Conservation (phyloP, 2,329 filamentous ascomycete genomes). For the Thielaviopsis populi region DNA sequence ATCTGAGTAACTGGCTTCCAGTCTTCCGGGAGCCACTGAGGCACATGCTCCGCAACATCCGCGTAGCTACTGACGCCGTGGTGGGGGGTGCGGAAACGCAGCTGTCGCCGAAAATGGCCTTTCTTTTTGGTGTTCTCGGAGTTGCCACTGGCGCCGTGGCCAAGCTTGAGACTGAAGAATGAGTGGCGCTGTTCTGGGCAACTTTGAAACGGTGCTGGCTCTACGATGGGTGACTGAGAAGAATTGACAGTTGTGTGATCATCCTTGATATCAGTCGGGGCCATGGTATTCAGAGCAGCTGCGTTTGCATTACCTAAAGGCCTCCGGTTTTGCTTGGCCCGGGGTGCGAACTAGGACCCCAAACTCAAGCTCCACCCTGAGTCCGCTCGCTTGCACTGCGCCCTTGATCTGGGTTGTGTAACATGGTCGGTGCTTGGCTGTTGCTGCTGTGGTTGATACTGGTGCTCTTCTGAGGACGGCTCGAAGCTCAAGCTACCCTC, state of each 20-base stretch:
- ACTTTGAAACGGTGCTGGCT: not conserved
- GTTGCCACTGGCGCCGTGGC: not conserved
- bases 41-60: not conserved
- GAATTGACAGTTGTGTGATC: not conserved
- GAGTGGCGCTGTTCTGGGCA: not conserved
- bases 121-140: not conserved
- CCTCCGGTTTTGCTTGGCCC: slow-evolving; percentile 5
- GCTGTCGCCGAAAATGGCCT: not conserved
- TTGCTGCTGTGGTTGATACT: not conserved
- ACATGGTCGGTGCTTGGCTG: not conserved
- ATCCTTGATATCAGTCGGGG: not conserved
- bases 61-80: not conserved
- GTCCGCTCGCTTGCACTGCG: slow-evolving; percentile 5
- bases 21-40: slow-evolving; percentile 9
- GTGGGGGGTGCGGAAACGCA: not conserved
- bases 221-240: not conserved
- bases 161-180: not conserved
- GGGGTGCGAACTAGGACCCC: slow-evolving; percentile 11
- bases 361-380: slow-evolving; percentile 9
- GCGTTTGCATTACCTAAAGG: not conserved
- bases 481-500: not conserved
- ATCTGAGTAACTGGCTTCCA: slow-evolving; percentile 6
- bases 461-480: not conserved
- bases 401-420: not conserved
- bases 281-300: not conserved